Evolutionary conservation across 2,329 filamentous ascomycete species (phyloP).

Genomic region (Penicillium aurantiogriseum): DNA sequence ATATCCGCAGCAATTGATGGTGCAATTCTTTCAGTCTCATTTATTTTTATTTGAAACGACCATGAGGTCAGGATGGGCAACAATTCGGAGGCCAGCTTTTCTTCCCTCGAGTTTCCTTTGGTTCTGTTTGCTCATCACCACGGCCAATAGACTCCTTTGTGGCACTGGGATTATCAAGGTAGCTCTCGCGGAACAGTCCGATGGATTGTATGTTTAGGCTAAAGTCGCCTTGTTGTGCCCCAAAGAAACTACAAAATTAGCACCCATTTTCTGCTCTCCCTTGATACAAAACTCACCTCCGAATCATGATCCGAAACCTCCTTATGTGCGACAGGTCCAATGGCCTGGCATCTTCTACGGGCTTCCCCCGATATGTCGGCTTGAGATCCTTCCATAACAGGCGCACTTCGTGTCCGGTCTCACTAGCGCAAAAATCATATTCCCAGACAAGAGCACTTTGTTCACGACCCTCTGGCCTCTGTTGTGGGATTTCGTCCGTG

Average conservation of each 20-base stretch:
- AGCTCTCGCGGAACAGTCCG: slow-evolving; percentile 13
- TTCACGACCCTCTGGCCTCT: slow-evolving; percentile 62
- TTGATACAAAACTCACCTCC: slow-evolving; percentile 59
- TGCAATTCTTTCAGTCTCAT: not conserved
- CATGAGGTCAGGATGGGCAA: not conserved
- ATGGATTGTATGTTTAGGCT: slow-evolving; percentile 57
- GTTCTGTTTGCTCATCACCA: not conserved
- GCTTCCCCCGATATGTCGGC: slow-evolving; percentile 70
- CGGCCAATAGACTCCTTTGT: not conserved
- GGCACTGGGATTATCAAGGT: slow-evolving; percentile 12
- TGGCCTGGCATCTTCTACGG: slow-evolving; percentile 58
- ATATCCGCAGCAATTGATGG: not conserved
- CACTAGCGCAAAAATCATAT: slow-evolving; percentile 57
- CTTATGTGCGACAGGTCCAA: slow-evolving; percentile 62
- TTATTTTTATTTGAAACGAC: not conserved
- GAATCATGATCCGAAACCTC: slow-evolving; percentile 73
- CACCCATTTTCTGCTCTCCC: not conserved
- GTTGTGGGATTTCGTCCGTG: slow-evolving; percentile 65
- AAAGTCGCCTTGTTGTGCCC: slow-evolving; percentile 68
- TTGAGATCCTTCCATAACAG: slow-evolving; percentile 65
- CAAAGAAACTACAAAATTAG: slow-evolving; percentile 64
- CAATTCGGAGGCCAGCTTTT: not conserved
- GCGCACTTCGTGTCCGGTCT: slow-evolving; percentile 45
- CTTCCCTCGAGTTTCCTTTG: not conserved
- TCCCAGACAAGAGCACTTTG: slow-evolving; percentile 71